phyloP scores from a whole-genome alignment of 2,329 filamentous ascomycete genomes.

The Fusarium globosum region DNA sequence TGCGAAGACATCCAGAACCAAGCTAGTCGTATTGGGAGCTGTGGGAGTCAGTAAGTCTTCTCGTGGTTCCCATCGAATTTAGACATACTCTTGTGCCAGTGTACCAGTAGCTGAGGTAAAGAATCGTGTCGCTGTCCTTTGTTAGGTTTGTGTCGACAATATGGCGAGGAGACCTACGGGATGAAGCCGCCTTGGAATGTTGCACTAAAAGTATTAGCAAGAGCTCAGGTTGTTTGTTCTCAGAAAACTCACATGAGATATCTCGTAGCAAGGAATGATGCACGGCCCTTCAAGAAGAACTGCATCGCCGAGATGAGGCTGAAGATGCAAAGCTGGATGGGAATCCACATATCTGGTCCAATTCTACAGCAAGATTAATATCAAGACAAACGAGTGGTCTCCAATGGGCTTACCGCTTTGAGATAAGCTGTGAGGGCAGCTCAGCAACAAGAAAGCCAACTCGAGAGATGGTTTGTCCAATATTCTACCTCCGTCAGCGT shows the following conservation, averaged over 20 bases:
- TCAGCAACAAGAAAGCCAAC: conserved; percentile 28
- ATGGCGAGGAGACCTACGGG: neutral
- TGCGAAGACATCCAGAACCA: neutral
- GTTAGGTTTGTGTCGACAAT: neutral
- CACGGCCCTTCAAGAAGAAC: conserved; percentile 48
- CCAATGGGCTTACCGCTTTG: neutral
- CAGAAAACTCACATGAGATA: neutral
- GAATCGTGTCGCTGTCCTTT: neutral
- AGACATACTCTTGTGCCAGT: neutral
- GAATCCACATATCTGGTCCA: conserved; percentile 63
- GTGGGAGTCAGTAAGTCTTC: neutral
- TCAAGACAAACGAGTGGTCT: too few species aligned
- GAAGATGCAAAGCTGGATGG: conserved; percentile 56
- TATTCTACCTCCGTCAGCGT: neutral
- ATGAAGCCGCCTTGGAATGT: neutral
- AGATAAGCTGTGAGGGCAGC: conserved; percentile 17
- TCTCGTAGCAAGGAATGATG: conserved; percentile 47
- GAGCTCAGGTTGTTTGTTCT: rapidly evolving
- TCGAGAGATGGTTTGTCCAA: conserved; percentile 26
- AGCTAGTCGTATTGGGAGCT: neutral
- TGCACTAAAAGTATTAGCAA: neutral
- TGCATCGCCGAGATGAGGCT: conserved; percentile 49
- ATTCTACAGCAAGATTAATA: conserved; percentile 18
- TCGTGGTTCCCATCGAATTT: neutral
- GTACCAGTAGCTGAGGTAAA: neutral